These are phyloP conservation scores for Neoarthrinium moseri DNA, from an alignment of 2,329 filamentous ascomycete species.

Conservation along the genomic window DNA sequence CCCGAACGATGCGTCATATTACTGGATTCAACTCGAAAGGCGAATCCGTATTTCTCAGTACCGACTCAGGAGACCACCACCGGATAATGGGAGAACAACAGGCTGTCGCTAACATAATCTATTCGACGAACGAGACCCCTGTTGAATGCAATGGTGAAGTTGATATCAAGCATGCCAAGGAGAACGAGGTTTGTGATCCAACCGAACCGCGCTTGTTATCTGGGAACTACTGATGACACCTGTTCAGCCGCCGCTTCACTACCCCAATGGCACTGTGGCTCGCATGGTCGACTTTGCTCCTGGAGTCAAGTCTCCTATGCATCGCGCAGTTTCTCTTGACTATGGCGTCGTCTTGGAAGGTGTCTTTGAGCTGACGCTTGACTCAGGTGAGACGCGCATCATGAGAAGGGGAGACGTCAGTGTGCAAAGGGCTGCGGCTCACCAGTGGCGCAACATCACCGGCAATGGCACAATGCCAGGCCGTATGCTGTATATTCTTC, in stretches of 20 bases:
- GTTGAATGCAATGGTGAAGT: slow-evolving; percentile 21
- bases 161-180: slow-evolving; percentile 19
- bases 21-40: slow-evolving; percentile 19
- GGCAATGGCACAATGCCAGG: slow-evolving; percentile 13
- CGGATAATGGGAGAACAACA: slow-evolving; percentile 19
- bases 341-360: slow-evolving; percentile 20
- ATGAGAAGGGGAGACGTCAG: slow-evolving; percentile 16
- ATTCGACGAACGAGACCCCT: slow-evolving; percentile 23
- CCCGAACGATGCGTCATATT: slow-evolving; percentile 15
- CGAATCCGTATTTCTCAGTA: slow-evolving; percentile 21
- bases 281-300: slow-evolving; percentile 21
- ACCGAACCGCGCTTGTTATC: background rate
- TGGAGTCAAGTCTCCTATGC: slow-evolving; percentile 10
- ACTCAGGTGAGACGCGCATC: slow-evolving; percentile 18
- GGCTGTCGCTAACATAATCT: slow-evolving; percentile 26
- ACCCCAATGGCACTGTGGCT: slow-evolving; percentile 10
- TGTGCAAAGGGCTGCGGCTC: slow-evolving; percentile 11
- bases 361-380: slow-evolving; percentile 14
- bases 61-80: slow-evolving; percentile 27
- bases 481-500: slow-evolving; percentile 13
- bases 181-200: slow-evolving; percentile 9
- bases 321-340: slow-evolving; percentile 14
- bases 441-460: slow-evolving; percentile 16
- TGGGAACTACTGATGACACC: too few species aligned
- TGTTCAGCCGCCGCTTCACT: slow-evolving; percentile 1